Evolutionary conservation across 306 rosid species (phyloP).

Genomic region (Citrullus mucosospermus): DNA sequence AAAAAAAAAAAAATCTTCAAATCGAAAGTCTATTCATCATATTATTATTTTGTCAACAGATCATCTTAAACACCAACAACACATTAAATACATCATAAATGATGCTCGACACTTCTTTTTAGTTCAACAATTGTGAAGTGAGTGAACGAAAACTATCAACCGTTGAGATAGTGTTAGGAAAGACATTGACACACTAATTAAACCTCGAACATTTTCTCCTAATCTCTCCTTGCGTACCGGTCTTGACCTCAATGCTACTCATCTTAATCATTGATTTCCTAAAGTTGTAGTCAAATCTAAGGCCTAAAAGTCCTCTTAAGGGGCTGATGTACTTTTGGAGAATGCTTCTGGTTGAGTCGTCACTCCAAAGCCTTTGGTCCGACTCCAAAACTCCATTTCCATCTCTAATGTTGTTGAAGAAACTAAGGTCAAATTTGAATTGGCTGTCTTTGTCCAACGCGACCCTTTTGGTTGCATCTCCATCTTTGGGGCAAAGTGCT

Average conservation of each 20-base stretch:
- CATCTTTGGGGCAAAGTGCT: conserved; percentile 37
- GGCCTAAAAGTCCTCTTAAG: conserved; percentile 39
- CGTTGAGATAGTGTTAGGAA: no score
- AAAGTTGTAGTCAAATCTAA: conserved; percentile 50
- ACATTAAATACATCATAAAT: no score
- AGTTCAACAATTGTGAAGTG: no score
- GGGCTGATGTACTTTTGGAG: conserved; percentile 43
- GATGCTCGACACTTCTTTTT: no score
- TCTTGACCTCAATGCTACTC: conserved; percentile 58
- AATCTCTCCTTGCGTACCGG: conserved; percentile 45
- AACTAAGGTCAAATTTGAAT: conserved; percentile 35
- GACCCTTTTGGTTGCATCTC: conserved; percentile 40
- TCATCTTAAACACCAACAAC: no score
- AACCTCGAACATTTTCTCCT: conserved; percentile 48
- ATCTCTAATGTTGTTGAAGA: conserved; percentile 53
- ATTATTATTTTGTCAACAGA: no score
- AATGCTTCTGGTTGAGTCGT: conserved; percentile 20
- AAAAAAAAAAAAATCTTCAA: no score
- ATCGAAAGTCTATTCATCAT: no score
- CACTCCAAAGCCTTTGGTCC: conserved; percentile 66
- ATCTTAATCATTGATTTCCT: conserved; percentile 61
- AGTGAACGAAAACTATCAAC: no score
- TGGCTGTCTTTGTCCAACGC: conserved; percentile 41
- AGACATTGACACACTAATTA: conserved; percentile 4
- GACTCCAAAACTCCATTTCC: conserved; percentile 56